phyloP scores from a whole-genome alignment of 495 filamentous ascomycete genomes.

The Apodospora peruviana region DNA sequence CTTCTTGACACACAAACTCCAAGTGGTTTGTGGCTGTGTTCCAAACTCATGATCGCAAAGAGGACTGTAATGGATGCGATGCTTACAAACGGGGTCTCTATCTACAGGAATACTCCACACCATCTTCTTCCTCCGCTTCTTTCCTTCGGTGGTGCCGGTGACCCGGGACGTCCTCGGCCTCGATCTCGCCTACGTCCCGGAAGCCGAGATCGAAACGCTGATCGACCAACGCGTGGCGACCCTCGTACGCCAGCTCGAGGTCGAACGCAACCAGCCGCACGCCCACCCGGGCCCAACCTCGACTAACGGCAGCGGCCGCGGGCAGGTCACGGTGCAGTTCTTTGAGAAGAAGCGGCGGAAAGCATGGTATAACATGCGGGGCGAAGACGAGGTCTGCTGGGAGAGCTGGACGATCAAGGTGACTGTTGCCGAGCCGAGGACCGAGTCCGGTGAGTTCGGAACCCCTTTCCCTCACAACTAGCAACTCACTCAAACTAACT shows the following conservation, averaged over 20 bases:
- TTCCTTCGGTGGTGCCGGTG: slow-evolving; percentile 76
- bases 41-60: no score
- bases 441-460: slow-evolving; percentile 67
- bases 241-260: slow-evolving; percentile 61
- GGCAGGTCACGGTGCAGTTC: slow-evolving; percentile 83
- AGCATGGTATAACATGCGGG: slow-evolving; percentile 71
- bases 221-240: slow-evolving; percentile 81
- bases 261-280: slow-evolving; percentile 34
- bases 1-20: no score
- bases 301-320: slow-evolving; percentile 52
- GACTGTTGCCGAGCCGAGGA: slow-evolving; percentile 80
- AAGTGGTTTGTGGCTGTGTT: no score
- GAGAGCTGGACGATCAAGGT: slow-evolving; percentile 92
- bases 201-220: slow-evolving; percentile 83
- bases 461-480: neutral
- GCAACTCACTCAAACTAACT: slow-evolving; percentile 5
- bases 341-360: slow-evolving; percentile 87
- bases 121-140: slow-evolving; percentile 98
- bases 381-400: slow-evolving; percentile 92
- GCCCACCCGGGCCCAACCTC: neutral
- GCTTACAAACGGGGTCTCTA: neutral
- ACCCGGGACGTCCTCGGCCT: slow-evolving; percentile 89
- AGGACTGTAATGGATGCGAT: no score
- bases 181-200: slow-evolving; percentile 82
- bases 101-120: slow-evolving; percentile 80